These are phyloP conservation scores for Curvularia sp. DNA, from an alignment of 2,329 filamentous ascomycete species.

Conservation along the genomic window DNA sequence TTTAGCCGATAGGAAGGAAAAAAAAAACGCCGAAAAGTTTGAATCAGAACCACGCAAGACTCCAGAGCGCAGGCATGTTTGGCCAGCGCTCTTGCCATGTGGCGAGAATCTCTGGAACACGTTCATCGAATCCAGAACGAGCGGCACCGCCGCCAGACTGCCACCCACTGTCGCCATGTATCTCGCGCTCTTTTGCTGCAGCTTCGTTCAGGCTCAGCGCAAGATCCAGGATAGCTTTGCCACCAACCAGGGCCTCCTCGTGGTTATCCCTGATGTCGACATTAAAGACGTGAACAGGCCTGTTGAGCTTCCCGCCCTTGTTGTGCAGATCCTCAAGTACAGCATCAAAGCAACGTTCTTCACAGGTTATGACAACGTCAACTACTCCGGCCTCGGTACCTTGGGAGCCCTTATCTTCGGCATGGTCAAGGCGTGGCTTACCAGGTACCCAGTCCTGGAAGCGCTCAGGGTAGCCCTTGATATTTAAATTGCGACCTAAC, in stretches of 20 bases:
- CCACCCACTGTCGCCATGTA: constrained; percentile 70
- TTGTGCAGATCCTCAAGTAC: constrained; percentile 92
- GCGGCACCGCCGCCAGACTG: constrained; percentile 66
- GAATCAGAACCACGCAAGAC: constrained; percentile 83
- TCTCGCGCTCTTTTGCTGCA: constrained; percentile 77
- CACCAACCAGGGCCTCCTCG: constrained; percentile 90
- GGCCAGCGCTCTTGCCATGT: constrained; percentile 97
- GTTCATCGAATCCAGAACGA: constrained; percentile 84
- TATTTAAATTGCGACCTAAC: constrained; percentile 86
- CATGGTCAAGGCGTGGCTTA: constrained; percentile 75
- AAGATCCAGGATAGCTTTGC: constrained; percentile 88
- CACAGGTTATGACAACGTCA: constrained; percentile 95
- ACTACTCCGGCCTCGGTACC: constrained; percentile 90
- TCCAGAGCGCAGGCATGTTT: constrained; percentile 90
- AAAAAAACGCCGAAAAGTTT: constrained; percentile 8
- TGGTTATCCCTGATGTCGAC: constrained; percentile 99
- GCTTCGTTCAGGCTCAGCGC: constrained; percentile 83
- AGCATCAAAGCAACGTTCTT: constrained; percentile 97
- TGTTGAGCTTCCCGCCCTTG: constrained; percentile 84
- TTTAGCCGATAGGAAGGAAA: constrained; percentile 1
- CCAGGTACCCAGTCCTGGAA: constrained; percentile 98
- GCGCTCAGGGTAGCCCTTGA: constrained; percentile 95
- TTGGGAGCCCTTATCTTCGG: constrained; percentile 74
- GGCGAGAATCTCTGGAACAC: constrained; percentile 88
- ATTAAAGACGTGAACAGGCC: constrained; percentile 96